Base-by-base conservation (phyloP, 352 stramenopile genomes). In the Aphanomyces stellatus region DNA sequence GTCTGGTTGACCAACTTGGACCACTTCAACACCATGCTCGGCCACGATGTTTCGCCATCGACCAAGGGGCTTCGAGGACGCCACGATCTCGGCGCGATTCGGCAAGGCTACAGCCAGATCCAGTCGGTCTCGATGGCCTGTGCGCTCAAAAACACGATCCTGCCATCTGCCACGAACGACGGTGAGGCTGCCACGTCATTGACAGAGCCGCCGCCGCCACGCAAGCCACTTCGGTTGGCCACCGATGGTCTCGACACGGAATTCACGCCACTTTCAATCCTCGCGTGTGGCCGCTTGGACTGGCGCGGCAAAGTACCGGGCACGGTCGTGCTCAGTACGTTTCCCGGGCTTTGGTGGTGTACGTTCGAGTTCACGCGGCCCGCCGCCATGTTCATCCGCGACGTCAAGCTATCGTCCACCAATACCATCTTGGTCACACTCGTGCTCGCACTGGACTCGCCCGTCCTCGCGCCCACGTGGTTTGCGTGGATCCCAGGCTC, bases 1-100 rank as follows among this genome's bases (percentile, higher is more conserved):
- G 73, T 97, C 31, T 97, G 90, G 90, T 81, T 97, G 55, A 93
- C 88, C 10, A 96, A 97, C 67, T 76, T 97, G 31, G 80, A 91
- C 51, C 88, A 96, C 67, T 91, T 96, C 62, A 88, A 91, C 53
- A 75, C 81, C n/a, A 28, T 67, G 40, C 41, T 53, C 19, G 37
- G 11, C 0, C 30, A 64, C 30, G 56, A 0, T 35, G 19, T 17
- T 31, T 46, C 0, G 56, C 72, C 19, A 70, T 60, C 19, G 49
- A 31, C 24, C 17, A 57, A 53, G 17, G 34, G 53, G 2, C 71
- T 93, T 10, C 70, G 69, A 4, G 79, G 73, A 35, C 65, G 85
- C 40, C 71, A 80, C 33, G 85, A 93, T 46, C 73, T 88, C 31
- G 51, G 68, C 11, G 76, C 82, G 10, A 88, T 93, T 49, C 76